Conservation (phyloP, 192 early-diverging fungal genomes). For the Mortierella claussenii region DNA sequence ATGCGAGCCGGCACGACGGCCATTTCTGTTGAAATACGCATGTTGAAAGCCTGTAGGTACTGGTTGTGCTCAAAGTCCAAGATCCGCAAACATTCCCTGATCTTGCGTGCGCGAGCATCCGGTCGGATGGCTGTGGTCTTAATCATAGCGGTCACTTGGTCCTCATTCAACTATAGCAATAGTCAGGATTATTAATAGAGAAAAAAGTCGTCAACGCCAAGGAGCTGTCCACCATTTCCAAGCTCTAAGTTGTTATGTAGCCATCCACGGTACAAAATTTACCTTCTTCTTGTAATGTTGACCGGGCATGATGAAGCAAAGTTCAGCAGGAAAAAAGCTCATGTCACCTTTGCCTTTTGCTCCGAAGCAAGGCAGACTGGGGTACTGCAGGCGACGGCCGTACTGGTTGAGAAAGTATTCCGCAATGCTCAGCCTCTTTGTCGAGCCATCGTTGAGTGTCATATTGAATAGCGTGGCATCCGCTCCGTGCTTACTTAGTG, state of each 20-base stretch:
- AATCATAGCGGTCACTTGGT: slow-evolving; percentile 93
- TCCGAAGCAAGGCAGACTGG: slow-evolving; percentile 74
- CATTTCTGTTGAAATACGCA: slow-evolving; percentile 72
- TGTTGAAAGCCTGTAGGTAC: slow-evolving; percentile 78
- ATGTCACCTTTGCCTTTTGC: slow-evolving; percentile 57
- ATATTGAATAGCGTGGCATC: slow-evolving; percentile 50
- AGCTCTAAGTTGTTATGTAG: too few species aligned
- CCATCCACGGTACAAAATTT: background rate
- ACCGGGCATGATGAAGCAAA: slow-evolving; percentile 77
- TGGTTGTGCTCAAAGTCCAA: slow-evolving; percentile 72
- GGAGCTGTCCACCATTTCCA: too few species aligned
- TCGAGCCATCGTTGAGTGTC: slow-evolving; percentile 42
- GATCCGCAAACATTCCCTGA: slow-evolving; percentile 72
- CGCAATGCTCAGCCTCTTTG: slow-evolving; percentile 59
- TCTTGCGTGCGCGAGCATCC: slow-evolving; percentile 77
- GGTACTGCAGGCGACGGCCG: slow-evolving; percentile 69
- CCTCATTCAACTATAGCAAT: slow-evolving; percentile 86
- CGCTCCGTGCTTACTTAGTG: slow-evolving; percentile 61
- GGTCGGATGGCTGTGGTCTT: slow-evolving; percentile 87
- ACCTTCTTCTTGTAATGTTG: slow-evolving; percentile 76
- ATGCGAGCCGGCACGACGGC: slow-evolving; percentile 58
- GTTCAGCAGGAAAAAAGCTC: slow-evolving; percentile 76
- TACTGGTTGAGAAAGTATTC: slow-evolving; percentile 77
- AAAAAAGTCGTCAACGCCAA: background rate
- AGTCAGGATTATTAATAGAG: too few species aligned